Conservation (phyloP, 345 rosid species). For the Linum lewisii region DNA sequence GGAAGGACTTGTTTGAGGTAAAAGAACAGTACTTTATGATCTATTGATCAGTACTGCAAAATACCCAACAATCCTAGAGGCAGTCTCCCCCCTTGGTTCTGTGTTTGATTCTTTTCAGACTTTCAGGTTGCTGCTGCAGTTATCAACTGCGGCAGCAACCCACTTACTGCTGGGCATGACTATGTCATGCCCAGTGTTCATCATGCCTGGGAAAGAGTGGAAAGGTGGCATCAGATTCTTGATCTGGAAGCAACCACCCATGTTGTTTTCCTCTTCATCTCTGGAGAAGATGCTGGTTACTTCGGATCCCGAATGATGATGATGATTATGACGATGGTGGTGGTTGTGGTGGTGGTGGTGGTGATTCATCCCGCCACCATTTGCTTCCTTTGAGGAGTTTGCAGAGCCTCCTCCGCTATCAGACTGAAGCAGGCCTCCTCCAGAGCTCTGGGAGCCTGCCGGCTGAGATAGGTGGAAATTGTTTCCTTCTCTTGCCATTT, state of each 20-base stretch:
- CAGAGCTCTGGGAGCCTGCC: constrained; percentile 63
- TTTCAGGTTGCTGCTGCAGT: constrained; percentile 56
- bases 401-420: constrained; percentile 38
- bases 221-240: constrained; percentile 29
- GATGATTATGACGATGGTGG: background rate
- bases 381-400: constrained; percentile 49
- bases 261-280: constrained; percentile 14
- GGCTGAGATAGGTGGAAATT: constrained; percentile 21
- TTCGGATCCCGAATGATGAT: constrained; percentile 49
- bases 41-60: constrained; percentile 9
- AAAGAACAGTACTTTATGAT: constrained; percentile 9
- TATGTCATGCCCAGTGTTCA: constrained; percentile 34
- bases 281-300: constrained; percentile 62
- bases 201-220: constrained; percentile 35
- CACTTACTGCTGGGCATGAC: constrained; percentile 58
- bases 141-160: constrained; percentile 44
- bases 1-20: background rate
- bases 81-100: constrained; percentile 11
- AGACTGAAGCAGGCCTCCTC: constrained; percentile 61
- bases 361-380: constrained; percentile 1
- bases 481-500: constrained; percentile 20
- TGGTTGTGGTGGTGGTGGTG: background rate
- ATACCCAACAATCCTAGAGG: constrained; percentile 14
- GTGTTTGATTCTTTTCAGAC: constrained; percentile 28
- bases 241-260: constrained; percentile 22